Percentiles rank a stretch among this genome's conserved stretches.
Conservation (phyloP, 2,329 filamentous ascomycete genomes). For the Xylaria sp. region DNA sequence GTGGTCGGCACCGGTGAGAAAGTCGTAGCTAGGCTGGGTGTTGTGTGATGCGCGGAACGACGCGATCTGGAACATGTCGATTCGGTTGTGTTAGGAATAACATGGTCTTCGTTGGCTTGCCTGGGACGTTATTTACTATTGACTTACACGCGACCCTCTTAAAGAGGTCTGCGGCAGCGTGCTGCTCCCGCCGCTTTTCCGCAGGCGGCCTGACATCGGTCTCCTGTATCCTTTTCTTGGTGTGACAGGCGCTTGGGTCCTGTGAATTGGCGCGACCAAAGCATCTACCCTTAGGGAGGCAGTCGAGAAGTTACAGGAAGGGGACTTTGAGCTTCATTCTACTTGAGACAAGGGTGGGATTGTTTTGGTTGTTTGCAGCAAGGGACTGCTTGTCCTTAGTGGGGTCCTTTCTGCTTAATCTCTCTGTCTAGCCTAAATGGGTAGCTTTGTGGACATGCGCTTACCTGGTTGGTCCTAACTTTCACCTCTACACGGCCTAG, state of each 20-base stretch:
- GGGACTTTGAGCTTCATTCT: slow-evolving; percentile 16
- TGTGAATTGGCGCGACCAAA: slow-evolving; percentile 4
- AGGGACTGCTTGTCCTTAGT: background rate
- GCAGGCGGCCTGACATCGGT: slow-evolving; percentile 45
- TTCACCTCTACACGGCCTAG: background rate
- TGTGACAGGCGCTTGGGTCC: background rate
- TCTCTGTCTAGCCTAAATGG: background rate
- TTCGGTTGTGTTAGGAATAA: slow-evolving; percentile 12
- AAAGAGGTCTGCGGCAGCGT: slow-evolving; percentile 41
- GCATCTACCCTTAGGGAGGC: too few species aligned
- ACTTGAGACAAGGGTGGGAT: background rate
- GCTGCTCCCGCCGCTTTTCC: slow-evolving; percentile 45
- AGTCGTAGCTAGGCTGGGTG: slow-evolving; percentile 67
- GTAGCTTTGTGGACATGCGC: background rate
- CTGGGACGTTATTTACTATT: slow-evolving; percentile 29
- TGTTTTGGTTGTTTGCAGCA: slow-evolving; percentile 38
- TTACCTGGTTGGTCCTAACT: background rate
- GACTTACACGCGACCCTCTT: slow-evolving; percentile 48
- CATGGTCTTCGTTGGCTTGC: background rate
- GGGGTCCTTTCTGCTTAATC: background rate
- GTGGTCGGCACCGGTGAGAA: slow-evolving; percentile 65
- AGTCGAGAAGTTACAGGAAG: background rate
- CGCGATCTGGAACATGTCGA: slow-evolving; percentile 51
- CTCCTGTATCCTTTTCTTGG: background rate
- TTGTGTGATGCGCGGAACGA: slow-evolving; percentile 62